phyloP scores from a whole-genome alignment of 2,329 filamentous ascomycete genomes.

The Cryphonectria naterciae region DNA sequence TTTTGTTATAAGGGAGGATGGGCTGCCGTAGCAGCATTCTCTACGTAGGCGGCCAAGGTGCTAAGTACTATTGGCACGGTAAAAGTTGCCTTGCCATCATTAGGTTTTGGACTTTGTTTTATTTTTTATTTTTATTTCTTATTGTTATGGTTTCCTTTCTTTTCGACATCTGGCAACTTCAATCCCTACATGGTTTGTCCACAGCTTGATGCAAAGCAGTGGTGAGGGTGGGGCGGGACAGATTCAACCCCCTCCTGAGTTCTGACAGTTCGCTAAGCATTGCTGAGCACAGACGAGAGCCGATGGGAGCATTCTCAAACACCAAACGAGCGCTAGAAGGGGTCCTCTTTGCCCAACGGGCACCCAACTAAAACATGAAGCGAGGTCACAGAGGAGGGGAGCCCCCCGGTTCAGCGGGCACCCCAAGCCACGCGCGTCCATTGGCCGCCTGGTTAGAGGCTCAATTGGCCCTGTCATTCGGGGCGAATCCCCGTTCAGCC shows the following conservation, averaged over 20 bases:
- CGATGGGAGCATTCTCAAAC: conserved; percentile 13
- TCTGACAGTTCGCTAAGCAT: not conserved
- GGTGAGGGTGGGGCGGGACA: not conserved
- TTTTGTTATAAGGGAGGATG: not conserved
- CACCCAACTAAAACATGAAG: conserved; percentile 10
- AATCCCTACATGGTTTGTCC: not conserved
- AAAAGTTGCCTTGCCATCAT: conserved; percentile 1
- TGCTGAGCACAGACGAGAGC: conserved; percentile 14
- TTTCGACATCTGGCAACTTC: not conserved
- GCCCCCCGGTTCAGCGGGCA: not conserved
- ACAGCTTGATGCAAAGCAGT: not conserved
- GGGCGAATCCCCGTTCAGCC: conserved; percentile 16
- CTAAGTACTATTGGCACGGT: not conserved
- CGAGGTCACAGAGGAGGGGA: not conserved
- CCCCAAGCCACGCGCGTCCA: conserved; percentile 6
- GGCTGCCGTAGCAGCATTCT: not conserved
- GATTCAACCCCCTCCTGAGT: not conserved
- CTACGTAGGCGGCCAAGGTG: not conserved
- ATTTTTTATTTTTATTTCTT: no score
- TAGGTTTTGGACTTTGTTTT: no score
- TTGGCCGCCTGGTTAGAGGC: conserved; percentile 24
- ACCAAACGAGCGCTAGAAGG: not conserved
- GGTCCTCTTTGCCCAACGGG: not conserved
- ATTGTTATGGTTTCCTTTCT: not conserved
- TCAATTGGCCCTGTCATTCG: conserved; percentile 10